Base-by-base conservation (phyloP, 2,329 filamentous ascomycete species). In the Plectosphaerella plurivora region DNA sequence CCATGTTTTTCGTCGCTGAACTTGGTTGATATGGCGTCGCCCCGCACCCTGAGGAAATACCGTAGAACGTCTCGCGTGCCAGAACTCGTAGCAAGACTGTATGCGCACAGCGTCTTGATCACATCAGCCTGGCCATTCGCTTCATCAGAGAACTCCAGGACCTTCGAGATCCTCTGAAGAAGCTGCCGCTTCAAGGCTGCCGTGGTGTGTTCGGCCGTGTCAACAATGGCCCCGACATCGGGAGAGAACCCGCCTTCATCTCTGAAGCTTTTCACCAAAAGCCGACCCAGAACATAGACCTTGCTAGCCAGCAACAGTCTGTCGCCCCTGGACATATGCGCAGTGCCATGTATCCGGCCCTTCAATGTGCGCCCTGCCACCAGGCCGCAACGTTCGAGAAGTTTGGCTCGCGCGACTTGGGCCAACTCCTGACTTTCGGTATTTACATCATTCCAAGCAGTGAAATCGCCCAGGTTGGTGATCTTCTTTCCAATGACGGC, bases 71-170 rank as follows among this genome's bases (percentile, higher is more conserved):
- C 91, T 53, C 82, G 84, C 0, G 89, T 84, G 0, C 91, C 88
- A 1, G 88, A 91, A 61, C 83, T 95, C 3, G 88, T 91, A 1
- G 86, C 83, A 49, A 97, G 75, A 55, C 90, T 91, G 65, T 91
- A 92, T 0, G 92, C 91, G 52, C 86, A 88, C 59, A 97, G 76
- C 1, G 87, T 84, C 60, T 90, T 86, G 12, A 93, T 73, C 15
- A 94, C 77, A 20, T 81, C 75, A 54, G 75, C 62, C 53, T 76
- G 61, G 59, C 77, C 59, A 55, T 67, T 55, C 63, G 73, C 55
- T 61, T 78, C 67, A 77, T 86, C 79, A 24, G 86, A 79, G 47
- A 79, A 82, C 58, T 81, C 78, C 50, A 95, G 67, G 5, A 90
- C 75, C 58, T 82, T 87, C 50, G 92, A 83, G 22, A 96, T 82